Evolutionary conservation across 495 filamentous ascomycete genomes (phyloP).

Genomic region (Penicillium dipodomyicola): DNA sequence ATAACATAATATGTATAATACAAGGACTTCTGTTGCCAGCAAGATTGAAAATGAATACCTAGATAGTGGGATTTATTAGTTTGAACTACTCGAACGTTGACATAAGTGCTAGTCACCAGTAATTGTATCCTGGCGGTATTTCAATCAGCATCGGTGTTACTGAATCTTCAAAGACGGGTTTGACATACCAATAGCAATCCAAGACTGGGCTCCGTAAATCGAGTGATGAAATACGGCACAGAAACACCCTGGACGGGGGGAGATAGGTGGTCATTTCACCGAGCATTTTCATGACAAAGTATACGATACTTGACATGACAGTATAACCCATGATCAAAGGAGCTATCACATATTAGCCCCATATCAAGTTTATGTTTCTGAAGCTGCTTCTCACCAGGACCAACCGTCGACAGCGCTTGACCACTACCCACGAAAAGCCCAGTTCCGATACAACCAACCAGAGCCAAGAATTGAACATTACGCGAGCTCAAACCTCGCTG

Average conservation of each 20-base stretch:
- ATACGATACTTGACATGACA: slow-evolving; percentile 54
- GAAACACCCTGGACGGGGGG: slow-evolving; percentile 61
- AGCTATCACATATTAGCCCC: slow-evolving; percentile 41
- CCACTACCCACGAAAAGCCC: slow-evolving; percentile 74
- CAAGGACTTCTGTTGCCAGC: neutral
- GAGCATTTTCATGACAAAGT: slow-evolving; percentile 51
- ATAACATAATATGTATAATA: neutral
- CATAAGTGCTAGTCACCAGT: no score
- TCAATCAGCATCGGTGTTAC: no score
- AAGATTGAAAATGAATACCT: no score
- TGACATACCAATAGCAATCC: no score
- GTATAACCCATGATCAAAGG: slow-evolving; percentile 66
- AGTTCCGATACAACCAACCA: slow-evolving; percentile 74
- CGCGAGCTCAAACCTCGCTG: slow-evolving; percentile 41
- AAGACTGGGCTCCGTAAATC: no score
- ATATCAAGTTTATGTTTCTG: neutral
- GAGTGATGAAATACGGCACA: no score
- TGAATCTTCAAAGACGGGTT: no score
- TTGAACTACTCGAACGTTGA: no score
- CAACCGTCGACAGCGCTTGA: slow-evolving; percentile 56
- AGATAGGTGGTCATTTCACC: slow-evolving; percentile 76
- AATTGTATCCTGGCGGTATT: no score
- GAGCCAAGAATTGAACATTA: slow-evolving; percentile 65
- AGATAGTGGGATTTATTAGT: no score
- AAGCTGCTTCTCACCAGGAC: slow-evolving; percentile 50